These are phyloP conservation scores for Macrolepiota dolichaula DNA, from an alignment of 768 basidiomycete species.

Conservation along the genomic window DNA sequence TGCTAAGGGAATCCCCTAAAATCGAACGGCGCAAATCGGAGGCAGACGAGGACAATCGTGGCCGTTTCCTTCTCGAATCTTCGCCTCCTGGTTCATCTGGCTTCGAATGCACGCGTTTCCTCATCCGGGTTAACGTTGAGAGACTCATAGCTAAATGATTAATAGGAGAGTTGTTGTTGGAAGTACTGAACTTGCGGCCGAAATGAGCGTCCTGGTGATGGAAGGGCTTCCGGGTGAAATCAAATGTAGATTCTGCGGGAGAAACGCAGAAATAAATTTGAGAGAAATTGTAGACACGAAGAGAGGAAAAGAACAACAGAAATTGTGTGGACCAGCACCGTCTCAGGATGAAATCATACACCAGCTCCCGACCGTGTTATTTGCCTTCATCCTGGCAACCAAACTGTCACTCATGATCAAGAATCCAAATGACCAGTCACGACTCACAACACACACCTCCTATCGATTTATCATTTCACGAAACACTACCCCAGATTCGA, in stretches of 20 bases:
- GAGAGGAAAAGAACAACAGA: conserved; percentile 1
- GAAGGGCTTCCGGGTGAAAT: neutral
- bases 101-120: conserved; percentile 32
- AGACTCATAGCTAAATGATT: conserved; percentile 8
- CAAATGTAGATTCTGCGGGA: neutral
- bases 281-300: neutral
- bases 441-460: too few species aligned
- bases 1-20: conserved; percentile 4
- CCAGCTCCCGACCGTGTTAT: conserved; percentile 33
- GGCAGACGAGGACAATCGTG: conserved; percentile 25
- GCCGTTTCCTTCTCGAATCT: conserved; percentile 24
- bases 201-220: neutral
- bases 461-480: too few species aligned
- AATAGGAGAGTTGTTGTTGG: neutral
- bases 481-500: too few species aligned
- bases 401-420: neutral
- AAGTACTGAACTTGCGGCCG: neutral
- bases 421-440: too few species aligned
- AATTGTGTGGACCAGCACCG: neutral
- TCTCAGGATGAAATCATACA: conserved; percentile 9
- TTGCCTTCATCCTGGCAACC: conserved; percentile 17
- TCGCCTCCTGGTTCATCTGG: conserved; percentile 22
- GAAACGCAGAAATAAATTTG: too few species aligned
- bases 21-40: conserved; percentile 11
- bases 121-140: conserved; percentile 15